phyloP scores from a whole-genome alignment of 1,284 basidiomycete species.

The Trichosporon inkin region DNA sequence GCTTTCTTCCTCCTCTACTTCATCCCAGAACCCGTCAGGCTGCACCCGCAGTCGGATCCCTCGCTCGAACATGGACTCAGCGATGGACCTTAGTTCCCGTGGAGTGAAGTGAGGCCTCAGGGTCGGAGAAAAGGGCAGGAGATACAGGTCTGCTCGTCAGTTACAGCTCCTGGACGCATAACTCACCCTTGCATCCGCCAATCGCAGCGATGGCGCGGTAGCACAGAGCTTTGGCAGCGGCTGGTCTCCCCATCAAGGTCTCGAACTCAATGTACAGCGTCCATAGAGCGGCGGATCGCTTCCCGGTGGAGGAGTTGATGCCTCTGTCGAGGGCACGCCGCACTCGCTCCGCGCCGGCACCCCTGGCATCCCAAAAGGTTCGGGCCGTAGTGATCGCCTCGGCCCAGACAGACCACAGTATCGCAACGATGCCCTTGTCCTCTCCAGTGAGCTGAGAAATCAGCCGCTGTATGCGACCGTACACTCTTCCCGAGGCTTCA shows the following conservation, averaged over 20 bases:
- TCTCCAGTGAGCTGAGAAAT: conserved; percentile 27
- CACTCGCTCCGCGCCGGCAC: conserved; percentile 43
- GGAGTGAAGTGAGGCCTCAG: conserved; percentile 64
- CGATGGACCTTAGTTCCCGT: conserved; percentile 64
- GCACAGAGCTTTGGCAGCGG: conserved; percentile 69
- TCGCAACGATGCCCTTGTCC: conserved; percentile 29
- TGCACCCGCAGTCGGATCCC: conserved; percentile 67
- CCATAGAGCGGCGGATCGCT: conserved; percentile 58
- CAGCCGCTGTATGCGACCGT: conserved; percentile 49
- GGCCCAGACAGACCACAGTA: conserved; percentile 48
- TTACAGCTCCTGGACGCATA: background rate
- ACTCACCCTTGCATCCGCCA: conserved; percentile 45
- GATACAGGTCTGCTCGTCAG: conserved; percentile 65
- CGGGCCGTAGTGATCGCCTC: conserved; percentile 32
- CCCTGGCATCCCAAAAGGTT: conserved; percentile 42
- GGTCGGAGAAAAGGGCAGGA: conserved; percentile 69
- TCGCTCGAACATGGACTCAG: conserved; percentile 75
- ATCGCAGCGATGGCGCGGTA: conserved; percentile 71
- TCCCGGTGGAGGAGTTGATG: conserved; percentile 32
- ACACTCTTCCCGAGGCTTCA: conserved; percentile 47
- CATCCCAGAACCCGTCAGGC: conserved; percentile 58
- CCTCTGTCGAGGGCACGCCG: conserved; percentile 40
- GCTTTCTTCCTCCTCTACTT: conserved; percentile 43
- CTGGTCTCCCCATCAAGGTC: conserved; percentile 59
- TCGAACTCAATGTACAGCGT: conserved; percentile 77